phyloP scores from a whole-genome alignment of 2,329 filamentous ascomycete species.

The Pezicula carpinea region DNA sequence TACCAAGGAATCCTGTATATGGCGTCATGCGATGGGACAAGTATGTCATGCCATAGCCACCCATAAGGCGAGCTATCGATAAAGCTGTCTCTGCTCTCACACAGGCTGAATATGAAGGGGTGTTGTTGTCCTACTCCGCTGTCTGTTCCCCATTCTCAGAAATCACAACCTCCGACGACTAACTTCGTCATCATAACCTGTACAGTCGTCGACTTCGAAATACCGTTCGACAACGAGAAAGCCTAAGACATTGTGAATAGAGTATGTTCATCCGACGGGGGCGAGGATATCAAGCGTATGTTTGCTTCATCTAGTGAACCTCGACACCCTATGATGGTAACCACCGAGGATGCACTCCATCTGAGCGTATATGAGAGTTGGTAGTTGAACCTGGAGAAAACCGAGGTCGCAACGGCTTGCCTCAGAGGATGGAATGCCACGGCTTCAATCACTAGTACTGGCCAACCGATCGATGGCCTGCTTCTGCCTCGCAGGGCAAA shows the following conservation, averaged over 20 bases:
- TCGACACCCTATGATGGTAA: constrained; percentile 3
- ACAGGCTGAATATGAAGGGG: constrained; percentile 3
- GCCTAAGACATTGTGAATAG: background rate
- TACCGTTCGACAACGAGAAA: background rate
- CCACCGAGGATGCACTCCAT: constrained; percentile 1
- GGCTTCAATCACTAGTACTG: constrained; percentile 1
- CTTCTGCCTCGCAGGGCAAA: constrained; percentile 2
- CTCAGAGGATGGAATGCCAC: constrained; percentile 1
- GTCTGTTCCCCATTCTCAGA: background rate
- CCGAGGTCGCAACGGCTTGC: constrained; percentile 1
- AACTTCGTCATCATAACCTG: background rate
- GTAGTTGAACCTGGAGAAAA: constrained; percentile 4
- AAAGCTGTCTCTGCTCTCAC: background rate
- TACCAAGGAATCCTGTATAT: background rate
- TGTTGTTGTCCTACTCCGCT: background rate
- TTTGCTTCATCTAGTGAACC: constrained; percentile 1
- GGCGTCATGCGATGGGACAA: background rate
- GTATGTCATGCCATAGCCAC: background rate
- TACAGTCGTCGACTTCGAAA: background rate
- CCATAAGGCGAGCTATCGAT: constrained; percentile 22
- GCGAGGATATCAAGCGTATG: background rate
- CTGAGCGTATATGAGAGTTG: constrained; percentile 5
- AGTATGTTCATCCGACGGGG: constrained; percentile 1
- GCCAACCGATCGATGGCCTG: constrained; percentile 4
- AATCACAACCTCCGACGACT: background rate